A percentile compares a stretch with the other conserved stretches of the same genome.
These are phyloP conservation scores for Phytopythium litorale DNA, from an alignment of 352 stramenopile genomes.

Conservation along the genomic window DNA sequence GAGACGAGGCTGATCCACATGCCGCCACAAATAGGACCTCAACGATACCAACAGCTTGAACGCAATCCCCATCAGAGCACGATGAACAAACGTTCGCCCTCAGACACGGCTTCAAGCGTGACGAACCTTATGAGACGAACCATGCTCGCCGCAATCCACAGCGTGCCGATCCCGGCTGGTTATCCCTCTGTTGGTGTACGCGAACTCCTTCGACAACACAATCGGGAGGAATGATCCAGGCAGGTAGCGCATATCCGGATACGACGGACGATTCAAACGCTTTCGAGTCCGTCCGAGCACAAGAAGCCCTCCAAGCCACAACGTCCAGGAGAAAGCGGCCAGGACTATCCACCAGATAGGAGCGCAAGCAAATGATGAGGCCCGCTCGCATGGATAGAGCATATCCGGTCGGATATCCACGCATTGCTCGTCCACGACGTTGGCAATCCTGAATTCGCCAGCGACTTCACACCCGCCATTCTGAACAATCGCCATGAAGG, in stretches of 20 bases:
- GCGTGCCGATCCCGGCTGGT: not conserved
- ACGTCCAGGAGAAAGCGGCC: not conserved
- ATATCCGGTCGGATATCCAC: no score
- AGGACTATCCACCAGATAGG: not conserved
- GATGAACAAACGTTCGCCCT: not conserved
- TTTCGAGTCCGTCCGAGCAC: not conserved
- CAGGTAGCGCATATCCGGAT: no score
- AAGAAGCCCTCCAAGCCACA: not conserved
- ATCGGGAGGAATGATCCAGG: not conserved
- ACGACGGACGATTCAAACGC: not conserved
- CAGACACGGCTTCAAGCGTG: not conserved
- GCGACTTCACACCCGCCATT: not conserved
- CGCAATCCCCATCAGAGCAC: no score
- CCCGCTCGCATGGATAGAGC: not conserved
- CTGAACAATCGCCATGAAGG: slow-evolving; percentile 4
- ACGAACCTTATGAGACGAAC: not conserved
- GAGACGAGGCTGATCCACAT: not conserved
- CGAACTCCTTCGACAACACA: not conserved
- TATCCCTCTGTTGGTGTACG: not conserved
- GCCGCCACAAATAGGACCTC: not conserved
- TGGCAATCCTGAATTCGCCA: not conserved
- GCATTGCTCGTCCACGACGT: no score
- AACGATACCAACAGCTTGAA: not conserved
- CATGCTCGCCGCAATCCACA: not conserved
- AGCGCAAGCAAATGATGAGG: not conserved